Conservation (phyloP, 768 basidiomycete species). For the Pleurotus sapidus region DNA sequence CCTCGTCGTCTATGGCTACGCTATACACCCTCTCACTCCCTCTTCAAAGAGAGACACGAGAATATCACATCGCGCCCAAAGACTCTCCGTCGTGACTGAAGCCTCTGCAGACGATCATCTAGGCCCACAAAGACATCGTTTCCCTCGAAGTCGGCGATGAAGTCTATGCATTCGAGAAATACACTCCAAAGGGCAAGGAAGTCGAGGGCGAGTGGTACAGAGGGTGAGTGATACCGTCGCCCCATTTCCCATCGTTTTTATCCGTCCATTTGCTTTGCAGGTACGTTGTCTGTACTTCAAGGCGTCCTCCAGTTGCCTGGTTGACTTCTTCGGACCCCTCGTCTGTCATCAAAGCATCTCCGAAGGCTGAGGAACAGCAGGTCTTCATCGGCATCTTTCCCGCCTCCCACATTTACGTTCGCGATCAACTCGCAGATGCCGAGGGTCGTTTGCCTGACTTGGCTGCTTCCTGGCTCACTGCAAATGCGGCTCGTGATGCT, state of each 20-base stretch:
- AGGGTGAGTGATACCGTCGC: slow-evolving; percentile 55
- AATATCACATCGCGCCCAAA: slow-evolving; percentile 47
- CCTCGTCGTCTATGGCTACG: slow-evolving; percentile 88
- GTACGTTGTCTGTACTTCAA: slow-evolving; percentile 83
- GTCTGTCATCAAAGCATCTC: slow-evolving; percentile 42
- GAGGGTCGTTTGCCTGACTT: slow-evolving; percentile 82
- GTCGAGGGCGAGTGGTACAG: slow-evolving; percentile 88
- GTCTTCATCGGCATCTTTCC: slow-evolving; percentile 96
- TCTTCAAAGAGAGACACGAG: slow-evolving; percentile 67
- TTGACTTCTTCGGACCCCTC: slow-evolving; percentile 57
- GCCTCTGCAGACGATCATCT: slow-evolving; percentile 61
- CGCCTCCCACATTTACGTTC: slow-evolving; percentile 81
- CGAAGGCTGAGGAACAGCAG: slow-evolving; percentile 77
- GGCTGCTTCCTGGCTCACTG: slow-evolving; percentile 48
- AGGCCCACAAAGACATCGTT: slow-evolving; percentile 72
- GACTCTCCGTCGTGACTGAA: slow-evolving; percentile 61
- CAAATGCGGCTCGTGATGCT: slow-evolving; percentile 27
- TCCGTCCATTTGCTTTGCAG: slow-evolving; percentile 32
- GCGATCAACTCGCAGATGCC: slow-evolving; percentile 85
- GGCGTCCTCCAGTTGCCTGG: slow-evolving; percentile 71
- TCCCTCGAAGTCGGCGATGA: slow-evolving; percentile 94
- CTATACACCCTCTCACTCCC: slow-evolving; percentile 78
- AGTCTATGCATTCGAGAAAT: slow-evolving; percentile 95
- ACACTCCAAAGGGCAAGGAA: slow-evolving; percentile 69
- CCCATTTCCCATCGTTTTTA: slow-evolving; percentile 17